These are phyloP conservation scores for Cordyceps fumosorosea DNA, from an alignment of 2,329 filamentous ascomycete genomes.

Conservation along the genomic window DNA sequence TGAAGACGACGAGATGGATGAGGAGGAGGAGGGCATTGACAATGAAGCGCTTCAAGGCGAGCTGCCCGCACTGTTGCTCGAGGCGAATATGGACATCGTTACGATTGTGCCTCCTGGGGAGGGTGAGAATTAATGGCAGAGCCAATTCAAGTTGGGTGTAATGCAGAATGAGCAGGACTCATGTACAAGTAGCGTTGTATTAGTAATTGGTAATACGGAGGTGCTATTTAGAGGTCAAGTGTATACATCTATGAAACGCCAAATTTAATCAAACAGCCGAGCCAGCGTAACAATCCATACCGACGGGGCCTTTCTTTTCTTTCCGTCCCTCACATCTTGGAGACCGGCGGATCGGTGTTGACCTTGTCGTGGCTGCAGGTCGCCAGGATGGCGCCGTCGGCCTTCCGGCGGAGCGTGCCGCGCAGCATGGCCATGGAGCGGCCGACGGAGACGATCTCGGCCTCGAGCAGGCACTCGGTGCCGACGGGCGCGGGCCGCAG, in stretches of 20 bases:
- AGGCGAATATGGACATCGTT: slow-evolving; percentile 18
- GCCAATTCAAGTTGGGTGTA: too few relatives aligned
- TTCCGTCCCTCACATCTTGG: not conserved
- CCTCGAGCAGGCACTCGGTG: slow-evolving; percentile 44
- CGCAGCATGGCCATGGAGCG: slow-evolving; percentile 46
- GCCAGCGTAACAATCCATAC: not conserved
- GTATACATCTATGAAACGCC: not conserved
- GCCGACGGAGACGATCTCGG: slow-evolving; percentile 52
- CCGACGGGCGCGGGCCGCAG: slow-evolving; percentile 53
- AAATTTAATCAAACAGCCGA: not conserved
- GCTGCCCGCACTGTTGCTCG: slow-evolving; percentile 20
- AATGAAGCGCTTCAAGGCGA: slow-evolving; percentile 20
- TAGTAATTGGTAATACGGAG: not conserved
- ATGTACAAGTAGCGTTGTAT: not conserved
- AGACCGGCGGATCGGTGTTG: slow-evolving; percentile 45
- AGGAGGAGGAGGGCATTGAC: slow-evolving; percentile 22
- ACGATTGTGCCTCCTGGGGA: slow-evolving; percentile 8
- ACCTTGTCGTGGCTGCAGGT: slow-evolving; percentile 60
- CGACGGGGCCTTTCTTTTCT: not conserved
- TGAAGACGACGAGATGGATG: slow-evolving; percentile 2
- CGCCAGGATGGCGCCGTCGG: slow-evolving; percentile 46
- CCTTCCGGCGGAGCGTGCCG: slow-evolving; percentile 47
- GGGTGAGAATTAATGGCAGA: not conserved
- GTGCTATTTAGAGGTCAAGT: not conserved
- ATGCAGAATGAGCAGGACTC: not conserved